These are phyloP conservation scores for Prorocentrum cordatum DNA, from an alignment of 169 alveolate species.

Conservation along the genomic window DNA sequence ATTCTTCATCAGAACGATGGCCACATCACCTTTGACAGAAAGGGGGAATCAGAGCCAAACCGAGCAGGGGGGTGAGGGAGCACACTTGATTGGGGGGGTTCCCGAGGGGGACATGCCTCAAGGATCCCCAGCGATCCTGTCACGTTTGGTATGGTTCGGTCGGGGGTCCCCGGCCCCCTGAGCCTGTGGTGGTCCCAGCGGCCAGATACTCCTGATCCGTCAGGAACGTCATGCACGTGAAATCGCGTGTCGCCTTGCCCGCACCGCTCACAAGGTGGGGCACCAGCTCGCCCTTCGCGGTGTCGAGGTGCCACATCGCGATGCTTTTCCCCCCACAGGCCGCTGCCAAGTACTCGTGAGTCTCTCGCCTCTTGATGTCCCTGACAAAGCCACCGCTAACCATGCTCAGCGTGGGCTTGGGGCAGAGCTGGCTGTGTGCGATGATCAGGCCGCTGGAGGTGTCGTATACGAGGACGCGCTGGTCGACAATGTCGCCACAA, in stretches of 20 bases:
- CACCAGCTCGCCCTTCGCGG: conserved; percentile 3
- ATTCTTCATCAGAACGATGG: conserved; percentile 49
- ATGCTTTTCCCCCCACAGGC: conserved; percentile 57
- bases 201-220: too few species aligned
- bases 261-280: background rate
- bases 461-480: conserved; percentile 58
- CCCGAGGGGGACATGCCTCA: too few species aligned
- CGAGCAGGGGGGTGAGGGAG: too few species aligned
- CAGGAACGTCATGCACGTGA: background rate
- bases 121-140: too few species aligned
- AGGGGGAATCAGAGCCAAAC: too few species aligned
- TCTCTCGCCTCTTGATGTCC: conserved; percentile 59
- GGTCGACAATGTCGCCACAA: conserved; percentile 52
- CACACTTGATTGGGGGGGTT: too few species aligned
- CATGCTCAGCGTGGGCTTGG: conserved; percentile 39
- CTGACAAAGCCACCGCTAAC: conserved; percentile 43
- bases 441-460: conserved; percentile 17
- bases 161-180: too few species aligned
- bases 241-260: background rate
- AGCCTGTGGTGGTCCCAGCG: too few species aligned
- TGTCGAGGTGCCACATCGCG: conserved; percentile 50
- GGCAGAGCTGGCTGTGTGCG: conserved; percentile 1
- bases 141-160: too few species aligned
- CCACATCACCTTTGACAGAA: conserved; percentile 44
- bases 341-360: conserved; percentile 28